A percentile compares a stretch with the other conserved stretches of the same genome.
phyloP scores from a whole-genome alignment of 73 alveolate species.

The Paramecium bursaria region DNA sequence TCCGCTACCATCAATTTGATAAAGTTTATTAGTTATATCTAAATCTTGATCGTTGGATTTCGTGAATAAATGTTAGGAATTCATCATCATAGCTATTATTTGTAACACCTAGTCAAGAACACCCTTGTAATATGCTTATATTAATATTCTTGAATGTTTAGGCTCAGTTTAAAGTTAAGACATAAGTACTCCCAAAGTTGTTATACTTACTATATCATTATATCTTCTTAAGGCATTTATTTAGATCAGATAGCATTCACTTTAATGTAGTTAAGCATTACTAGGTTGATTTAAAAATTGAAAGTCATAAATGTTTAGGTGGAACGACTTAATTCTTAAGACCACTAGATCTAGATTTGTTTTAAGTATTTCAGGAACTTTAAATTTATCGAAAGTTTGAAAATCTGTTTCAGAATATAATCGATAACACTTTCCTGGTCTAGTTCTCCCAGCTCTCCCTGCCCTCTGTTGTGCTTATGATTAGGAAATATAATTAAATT shows the following conservation, averaged over 20 bases:
- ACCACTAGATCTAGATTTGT: constrained; percentile 83
- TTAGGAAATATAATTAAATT: neutral
- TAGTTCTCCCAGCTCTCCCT: constrained; percentile 92
- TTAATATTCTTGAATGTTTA: constrained; percentile 13
- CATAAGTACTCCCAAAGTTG: constrained; percentile 91
- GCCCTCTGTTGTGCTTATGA: constrained; percentile 82
- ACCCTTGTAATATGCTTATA: constrained; percentile 5
- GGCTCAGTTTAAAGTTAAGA: constrained; percentile 73
- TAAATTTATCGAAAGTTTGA: constrained; percentile 74
- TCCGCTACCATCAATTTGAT: neutral
- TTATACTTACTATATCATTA: constrained; percentile 94
- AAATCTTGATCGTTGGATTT: neutral
- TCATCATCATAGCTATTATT: constrained; percentile 18
- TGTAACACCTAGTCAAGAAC: neutral
- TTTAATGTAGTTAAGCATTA: constrained; percentile 72
- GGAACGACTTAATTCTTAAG: constrained; percentile 84
- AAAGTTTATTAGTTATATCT: neutral
- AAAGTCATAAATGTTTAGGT: constrained; percentile 85
- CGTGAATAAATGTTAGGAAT: neutral
- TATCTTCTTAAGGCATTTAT: constrained; percentile 75
- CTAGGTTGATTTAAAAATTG: constrained; percentile 86
- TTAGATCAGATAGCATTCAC: neutral
- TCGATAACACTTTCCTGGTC: constrained; percentile 92
- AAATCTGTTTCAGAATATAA: constrained; percentile 84
- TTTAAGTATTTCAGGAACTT: constrained; percentile 89